Percentiles rank a stretch among this genome's conserved stretches.
Conservation (phyloP, 2,329 filamentous ascomycete species). For the Epichloe aotearoae region DNA sequence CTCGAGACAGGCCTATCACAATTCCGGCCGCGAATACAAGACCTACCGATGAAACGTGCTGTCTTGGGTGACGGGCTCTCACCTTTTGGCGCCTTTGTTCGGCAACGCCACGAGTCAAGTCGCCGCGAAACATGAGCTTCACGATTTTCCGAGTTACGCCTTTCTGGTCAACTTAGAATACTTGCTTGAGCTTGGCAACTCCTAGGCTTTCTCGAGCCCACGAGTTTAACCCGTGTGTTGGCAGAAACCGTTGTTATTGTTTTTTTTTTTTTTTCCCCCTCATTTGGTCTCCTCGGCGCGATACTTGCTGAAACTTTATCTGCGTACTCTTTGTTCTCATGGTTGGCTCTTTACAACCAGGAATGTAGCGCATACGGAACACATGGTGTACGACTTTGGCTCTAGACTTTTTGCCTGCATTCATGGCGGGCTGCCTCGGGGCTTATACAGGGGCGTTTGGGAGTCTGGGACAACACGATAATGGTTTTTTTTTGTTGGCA, state of each 20-base stretch:
- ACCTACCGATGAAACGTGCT: conserved; percentile 38
- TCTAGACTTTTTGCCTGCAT: not conserved
- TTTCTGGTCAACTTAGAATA: not conserved
- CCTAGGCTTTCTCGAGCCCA: too few relatives aligned
- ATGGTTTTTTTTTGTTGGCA: not conserved
- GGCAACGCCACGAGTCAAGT: too few relatives aligned
- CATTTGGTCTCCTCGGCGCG: not conserved
- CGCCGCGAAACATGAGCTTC: conserved; percentile 11
- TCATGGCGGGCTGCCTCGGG: not conserved
- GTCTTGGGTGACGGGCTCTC: conserved; percentile 30
- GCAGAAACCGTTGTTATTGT: not conserved
- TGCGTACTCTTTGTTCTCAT: not conserved
- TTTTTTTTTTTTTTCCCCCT: not conserved
- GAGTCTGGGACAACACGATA: not conserved
- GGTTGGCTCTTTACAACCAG: not conserved
- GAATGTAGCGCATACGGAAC: not conserved
- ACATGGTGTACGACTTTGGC: not conserved
- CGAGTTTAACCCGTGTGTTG: too few relatives aligned
- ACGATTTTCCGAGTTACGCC: conserved; percentile 7
- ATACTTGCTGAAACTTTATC: too few relatives aligned
- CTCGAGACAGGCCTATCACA: conserved; percentile 32
- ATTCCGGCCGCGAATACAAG: conserved; percentile 33
- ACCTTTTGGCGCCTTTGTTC: too few relatives aligned
- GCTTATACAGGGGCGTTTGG: conserved; percentile 1
- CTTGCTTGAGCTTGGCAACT: too few relatives aligned